These are phyloP conservation scores for Eremothecium cymbalariae DNA, from an alignment of 1,139 yeast genomes.

Conservation along the genomic window DNA sequence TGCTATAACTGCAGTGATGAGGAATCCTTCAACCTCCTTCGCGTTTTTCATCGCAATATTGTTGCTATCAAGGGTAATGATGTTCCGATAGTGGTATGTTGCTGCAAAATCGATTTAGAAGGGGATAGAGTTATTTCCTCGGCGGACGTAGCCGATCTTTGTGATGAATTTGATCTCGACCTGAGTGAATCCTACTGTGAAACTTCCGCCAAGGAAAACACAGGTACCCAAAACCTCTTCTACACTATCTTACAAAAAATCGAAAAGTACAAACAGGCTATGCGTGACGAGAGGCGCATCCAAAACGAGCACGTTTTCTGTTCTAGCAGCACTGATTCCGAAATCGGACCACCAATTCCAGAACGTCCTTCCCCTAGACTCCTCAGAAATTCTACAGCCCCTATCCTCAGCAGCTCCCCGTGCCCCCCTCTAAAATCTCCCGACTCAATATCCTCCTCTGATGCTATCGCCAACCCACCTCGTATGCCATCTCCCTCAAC, in stretches of 20 bases:
- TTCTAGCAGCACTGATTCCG: not conserved
- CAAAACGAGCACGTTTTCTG: not conserved
- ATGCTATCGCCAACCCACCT: no score
- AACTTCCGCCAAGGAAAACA: constrained; percentile 22
- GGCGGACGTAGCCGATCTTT: constrained; percentile 10
- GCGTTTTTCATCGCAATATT: constrained; percentile 18
- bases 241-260: constrained; percentile 12
- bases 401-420: no score
- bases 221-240: constrained; percentile 14
- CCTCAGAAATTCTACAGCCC: no score
- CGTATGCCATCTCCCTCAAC: no score
- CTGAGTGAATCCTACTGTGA: constrained; percentile 16
- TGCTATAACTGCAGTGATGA: constrained; percentile 23
- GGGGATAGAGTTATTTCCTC: constrained; percentile 12
- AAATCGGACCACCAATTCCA: no score
- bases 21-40: constrained; percentile 19
- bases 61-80: constrained; percentile 17
- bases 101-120: constrained; percentile 21
- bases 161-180: constrained; percentile 15
- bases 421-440: no score
- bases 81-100: constrained; percentile 22
- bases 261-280: constrained; percentile 14
- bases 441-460: no score
- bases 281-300: constrained; percentile 6
- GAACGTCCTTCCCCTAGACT: no score